Percentiles rank a stretch among this genome's conserved stretches.
Conservation (phyloP, 805 yeast species). For the Wickerhamiella galacta region DNA sequence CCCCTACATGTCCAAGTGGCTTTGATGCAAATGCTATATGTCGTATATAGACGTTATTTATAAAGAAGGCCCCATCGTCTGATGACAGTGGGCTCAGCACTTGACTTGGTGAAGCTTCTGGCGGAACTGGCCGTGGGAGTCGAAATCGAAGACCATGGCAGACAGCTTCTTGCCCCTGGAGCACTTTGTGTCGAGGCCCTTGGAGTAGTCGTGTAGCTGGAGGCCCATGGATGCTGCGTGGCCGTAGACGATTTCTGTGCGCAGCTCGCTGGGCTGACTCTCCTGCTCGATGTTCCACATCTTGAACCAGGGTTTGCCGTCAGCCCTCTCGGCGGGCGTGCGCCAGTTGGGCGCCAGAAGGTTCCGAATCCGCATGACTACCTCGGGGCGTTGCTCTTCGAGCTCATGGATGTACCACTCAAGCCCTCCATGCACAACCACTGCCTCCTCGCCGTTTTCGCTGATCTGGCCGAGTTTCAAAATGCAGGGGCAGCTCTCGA, state of each 20-base stretch:
- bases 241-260: slow-evolving; percentile 51
- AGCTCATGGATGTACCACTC: slow-evolving; percentile 40
- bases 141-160: slow-evolving; percentile 35
- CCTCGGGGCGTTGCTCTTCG: slow-evolving; percentile 42
- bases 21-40: slow-evolving; percentile 6
- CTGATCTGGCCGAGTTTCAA: slow-evolving; percentile 41
- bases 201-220: slow-evolving; percentile 42
- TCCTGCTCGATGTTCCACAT: slow-evolving; percentile 34
- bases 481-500: slow-evolving; percentile 49
- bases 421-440: slow-evolving; percentile 76
- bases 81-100: slow-evolving; percentile 8
- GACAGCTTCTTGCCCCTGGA: slow-evolving; percentile 54
- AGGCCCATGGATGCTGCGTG: slow-evolving; percentile 78
- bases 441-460: slow-evolving; percentile 24
- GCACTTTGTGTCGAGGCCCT: slow-evolving; percentile 76
- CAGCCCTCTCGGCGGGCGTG: slow-evolving; percentile 32
- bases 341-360: slow-evolving; percentile 49
- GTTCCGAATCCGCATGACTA: slow-evolving; percentile 53
- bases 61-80: not conserved
- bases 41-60: not conserved
- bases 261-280: slow-evolving; percentile 11
- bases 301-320: slow-evolving; percentile 39
- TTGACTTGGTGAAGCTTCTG: slow-evolving; percentile 18
- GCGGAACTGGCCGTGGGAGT: slow-evolving; percentile 14
- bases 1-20: slow-evolving; percentile 82